Percentiles rank a stretch among this genome's conserved stretches.
These are phyloP conservation scores for Venturia carpophila DNA, from an alignment of 2,329 filamentous ascomycete genomes.

Conservation along the genomic window DNA sequence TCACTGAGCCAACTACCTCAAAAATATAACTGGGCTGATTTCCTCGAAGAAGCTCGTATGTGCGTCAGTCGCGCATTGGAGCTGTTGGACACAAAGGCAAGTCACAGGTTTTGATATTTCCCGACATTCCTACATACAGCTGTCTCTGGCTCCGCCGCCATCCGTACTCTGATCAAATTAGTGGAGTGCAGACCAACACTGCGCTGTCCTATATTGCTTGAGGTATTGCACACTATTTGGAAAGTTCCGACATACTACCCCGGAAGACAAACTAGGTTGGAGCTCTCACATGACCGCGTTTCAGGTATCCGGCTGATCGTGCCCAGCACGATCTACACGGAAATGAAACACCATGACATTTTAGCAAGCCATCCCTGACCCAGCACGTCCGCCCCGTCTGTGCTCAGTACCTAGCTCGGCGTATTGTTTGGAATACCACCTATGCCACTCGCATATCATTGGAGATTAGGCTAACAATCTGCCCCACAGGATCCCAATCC, in stretches of 20 bases:
- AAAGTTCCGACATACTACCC: conserved; percentile 1
- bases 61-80: conserved; percentile 54
- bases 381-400: background rate
- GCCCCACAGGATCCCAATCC: conserved; percentile 12
- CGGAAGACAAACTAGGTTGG: background rate
- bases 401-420: background rate
- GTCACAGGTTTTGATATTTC: background rate
- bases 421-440: background rate
- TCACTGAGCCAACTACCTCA: conserved; percentile 44
- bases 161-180: conserved; percentile 24
- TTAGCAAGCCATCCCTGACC: background rate
- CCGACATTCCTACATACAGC: background rate
- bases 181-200: background rate
- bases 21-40: conserved; percentile 57
- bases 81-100: conserved; percentile 14
- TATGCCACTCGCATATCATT: conserved; percentile 9
- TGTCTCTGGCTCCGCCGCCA: background rate
- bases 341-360: conserved; percentile 2
- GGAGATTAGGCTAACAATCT: conserved; percentile 16
- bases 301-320: background rate
- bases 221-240: conserved; percentile 8
- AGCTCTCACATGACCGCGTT: conserved; percentile 11
- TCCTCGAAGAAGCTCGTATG: conserved; percentile 47
- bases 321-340: background rate
- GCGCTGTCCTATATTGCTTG: conserved; percentile 10